phyloP scores from a whole-genome alignment of 139 green algal species.

The Spirogloea muscicola region DNA sequence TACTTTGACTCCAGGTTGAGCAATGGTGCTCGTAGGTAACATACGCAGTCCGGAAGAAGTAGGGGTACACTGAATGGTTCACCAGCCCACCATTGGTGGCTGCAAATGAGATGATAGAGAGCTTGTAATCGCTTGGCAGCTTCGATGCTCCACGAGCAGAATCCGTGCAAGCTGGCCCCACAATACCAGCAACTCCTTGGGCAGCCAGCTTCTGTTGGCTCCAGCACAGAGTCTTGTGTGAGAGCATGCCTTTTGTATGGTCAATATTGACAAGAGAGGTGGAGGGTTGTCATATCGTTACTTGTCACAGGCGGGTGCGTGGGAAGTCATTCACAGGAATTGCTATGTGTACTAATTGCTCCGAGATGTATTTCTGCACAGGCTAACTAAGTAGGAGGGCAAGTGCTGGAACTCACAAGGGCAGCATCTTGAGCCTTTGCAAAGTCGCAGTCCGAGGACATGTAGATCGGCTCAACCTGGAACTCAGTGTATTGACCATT shows the following conservation, averaged over 20 bases:
- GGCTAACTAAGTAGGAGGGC: too few relatives aligned
- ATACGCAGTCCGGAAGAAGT: conserved; percentile 36
- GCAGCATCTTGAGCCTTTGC: background rate
- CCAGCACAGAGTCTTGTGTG: too few relatives aligned
- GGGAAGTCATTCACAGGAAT: too few relatives aligned
- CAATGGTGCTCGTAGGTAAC: too few relatives aligned
- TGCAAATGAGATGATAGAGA: conserved; percentile 31
- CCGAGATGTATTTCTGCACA: background rate
- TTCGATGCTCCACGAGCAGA: too few relatives aligned
- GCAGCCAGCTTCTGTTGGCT: too few relatives aligned
- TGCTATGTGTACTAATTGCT: too few relatives aligned
- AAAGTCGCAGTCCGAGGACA: background rate
- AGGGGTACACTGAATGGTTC: conserved; percentile 15
- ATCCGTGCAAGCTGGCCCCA: conserved; percentile 8
- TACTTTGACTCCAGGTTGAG: too few relatives aligned
- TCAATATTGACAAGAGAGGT: background rate
- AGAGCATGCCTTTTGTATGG: background rate
- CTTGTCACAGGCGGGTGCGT: too few relatives aligned
- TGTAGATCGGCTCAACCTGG: background rate
- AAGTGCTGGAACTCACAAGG: too few relatives aligned
- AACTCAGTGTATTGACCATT: background rate
- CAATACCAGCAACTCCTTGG: conserved; percentile 1
- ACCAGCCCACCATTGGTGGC: conserved; percentile 6
- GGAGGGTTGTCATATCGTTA: too few relatives aligned
- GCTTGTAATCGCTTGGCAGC: too few relatives aligned